Percentiles rank a stretch among this genome's conserved stretches.
These are phyloP conservation scores for Tylopilus sp. DNA, from an alignment of 768 basidiomycete genomes.

Conservation along the genomic window DNA sequence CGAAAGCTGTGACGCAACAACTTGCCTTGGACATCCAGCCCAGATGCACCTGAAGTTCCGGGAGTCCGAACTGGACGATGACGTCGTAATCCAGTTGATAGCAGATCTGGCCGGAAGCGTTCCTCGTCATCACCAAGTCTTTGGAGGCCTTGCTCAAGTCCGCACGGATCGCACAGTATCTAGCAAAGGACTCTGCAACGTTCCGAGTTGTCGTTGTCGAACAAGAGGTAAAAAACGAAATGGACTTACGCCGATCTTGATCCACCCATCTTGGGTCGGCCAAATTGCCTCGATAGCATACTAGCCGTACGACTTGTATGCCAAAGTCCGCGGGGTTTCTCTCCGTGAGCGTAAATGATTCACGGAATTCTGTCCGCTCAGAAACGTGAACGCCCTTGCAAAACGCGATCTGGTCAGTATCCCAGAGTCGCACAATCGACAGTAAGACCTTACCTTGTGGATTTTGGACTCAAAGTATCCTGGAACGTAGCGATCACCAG, in stretches of 20 bases:
- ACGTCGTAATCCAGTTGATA: slow-evolving; percentile 14
- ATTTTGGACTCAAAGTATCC: slow-evolving; percentile 13
- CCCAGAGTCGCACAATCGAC: not conserved
- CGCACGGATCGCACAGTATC: slow-evolving; percentile 3
- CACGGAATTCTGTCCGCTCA: slow-evolving; percentile 9
- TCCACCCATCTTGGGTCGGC: slow-evolving; percentile 14
- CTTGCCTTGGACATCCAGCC: slow-evolving; percentile 12
- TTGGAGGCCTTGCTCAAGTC: not conserved
- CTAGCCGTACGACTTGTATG: slow-evolving; percentile 4
- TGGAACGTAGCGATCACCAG: slow-evolving; percentile 8
- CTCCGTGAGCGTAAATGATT: slow-evolving; percentile 9
- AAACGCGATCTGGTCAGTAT: not conserved
- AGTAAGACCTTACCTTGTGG: slow-evolving; percentile 1
- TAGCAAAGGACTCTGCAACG: slow-evolving; percentile 5
- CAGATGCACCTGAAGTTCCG: slow-evolving; percentile 7
- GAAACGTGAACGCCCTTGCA: slow-evolving; percentile 3
- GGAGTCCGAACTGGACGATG: slow-evolving; percentile 4
- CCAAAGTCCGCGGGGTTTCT: slow-evolving; percentile 1
- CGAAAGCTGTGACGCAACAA: not conserved
- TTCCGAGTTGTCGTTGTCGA: not conserved
- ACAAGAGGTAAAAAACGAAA: not conserved
- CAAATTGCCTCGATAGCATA: slow-evolving; percentile 8
- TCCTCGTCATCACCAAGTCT: not conserved
- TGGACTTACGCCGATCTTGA: not conserved
- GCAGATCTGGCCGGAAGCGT: not conserved